phyloP scores from a whole-genome alignment of 768 basidiomycete species.

The Collybiopsis confluens region DNA sequence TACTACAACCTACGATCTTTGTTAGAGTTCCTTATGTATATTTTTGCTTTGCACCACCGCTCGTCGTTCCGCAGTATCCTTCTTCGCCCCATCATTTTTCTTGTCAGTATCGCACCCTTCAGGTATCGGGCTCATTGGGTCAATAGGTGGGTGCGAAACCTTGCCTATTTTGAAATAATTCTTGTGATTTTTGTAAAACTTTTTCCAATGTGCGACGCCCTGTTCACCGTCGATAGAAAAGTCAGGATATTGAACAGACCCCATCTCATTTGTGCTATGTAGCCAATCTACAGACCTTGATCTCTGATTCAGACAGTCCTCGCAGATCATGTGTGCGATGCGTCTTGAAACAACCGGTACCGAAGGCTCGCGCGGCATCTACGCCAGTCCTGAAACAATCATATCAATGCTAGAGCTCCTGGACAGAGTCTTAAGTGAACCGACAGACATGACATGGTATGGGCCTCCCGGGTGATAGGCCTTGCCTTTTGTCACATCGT shows the following conservation, averaged over 20 bases:
- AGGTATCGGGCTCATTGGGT: slow-evolving; percentile 70
- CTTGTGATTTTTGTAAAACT: slow-evolving; percentile 80
- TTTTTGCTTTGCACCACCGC: neutral
- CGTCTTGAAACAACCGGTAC: slow-evolving; percentile 87
- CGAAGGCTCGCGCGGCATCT: slow-evolving; percentile 91
- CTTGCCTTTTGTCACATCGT: slow-evolving; percentile 78
- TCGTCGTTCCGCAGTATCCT: slow-evolving; percentile 17
- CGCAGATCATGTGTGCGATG: slow-evolving; percentile 91
- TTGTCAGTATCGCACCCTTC: slow-evolving; percentile 66
- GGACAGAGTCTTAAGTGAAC: slow-evolving; percentile 9
- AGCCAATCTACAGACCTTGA: slow-evolving; percentile 45
- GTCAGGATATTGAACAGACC: no score
- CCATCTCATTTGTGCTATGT: neutral
- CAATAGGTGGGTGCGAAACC: slow-evolving; percentile 72
- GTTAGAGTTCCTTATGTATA: slow-evolving; percentile 32
- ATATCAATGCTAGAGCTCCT: slow-evolving; percentile 17
- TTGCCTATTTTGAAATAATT: slow-evolving; percentile 75
- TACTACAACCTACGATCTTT: neutral
- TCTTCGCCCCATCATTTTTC: slow-evolving; percentile 27
- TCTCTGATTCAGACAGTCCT: slow-evolving; percentile 68
- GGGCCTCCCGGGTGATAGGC: slow-evolving; percentile 89
- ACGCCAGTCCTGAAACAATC: slow-evolving; percentile 59
- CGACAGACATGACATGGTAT: slow-evolving; percentile 64
- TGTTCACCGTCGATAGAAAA: no score
- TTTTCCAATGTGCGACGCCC: slow-evolving; percentile 86